phyloP scores from a whole-genome alignment of 768 basidiomycete genomes.

The Aureoboletus auriporus region DNA sequence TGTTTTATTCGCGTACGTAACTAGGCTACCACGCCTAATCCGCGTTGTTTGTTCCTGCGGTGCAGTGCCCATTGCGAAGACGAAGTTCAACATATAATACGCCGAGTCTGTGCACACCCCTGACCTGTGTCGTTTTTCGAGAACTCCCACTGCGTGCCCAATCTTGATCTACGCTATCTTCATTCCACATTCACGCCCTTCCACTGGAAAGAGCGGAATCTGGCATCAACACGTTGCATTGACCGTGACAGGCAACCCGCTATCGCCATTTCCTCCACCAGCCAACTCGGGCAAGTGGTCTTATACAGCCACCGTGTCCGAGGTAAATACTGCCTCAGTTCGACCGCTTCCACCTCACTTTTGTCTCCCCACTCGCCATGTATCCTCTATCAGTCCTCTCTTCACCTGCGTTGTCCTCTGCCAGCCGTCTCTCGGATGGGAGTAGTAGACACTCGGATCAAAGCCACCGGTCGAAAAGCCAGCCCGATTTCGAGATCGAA shows the following conservation, averaged over 20 bases:
- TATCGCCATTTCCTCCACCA: constrained; percentile 24
- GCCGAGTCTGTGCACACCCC: constrained; percentile 5
- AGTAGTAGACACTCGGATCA: constrained; percentile 32
- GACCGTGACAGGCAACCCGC: constrained; percentile 29
- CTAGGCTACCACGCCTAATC: constrained; percentile 21
- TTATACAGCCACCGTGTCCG: constrained; percentile 30
- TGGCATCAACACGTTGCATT: constrained; percentile 32
- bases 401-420: constrained; percentile 28
- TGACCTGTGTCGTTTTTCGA: constrained; percentile 13
- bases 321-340: constrained; percentile 27
- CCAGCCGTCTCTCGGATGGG: constrained; percentile 39
- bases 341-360: constrained; percentile 1
- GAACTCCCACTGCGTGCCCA: constrained; percentile 19
- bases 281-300: constrained; percentile 30
- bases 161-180: constrained; percentile 30
- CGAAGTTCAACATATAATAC: not conserved
- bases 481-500: constrained; percentile 66
- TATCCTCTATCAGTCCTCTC: constrained; percentile 27
- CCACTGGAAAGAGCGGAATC: constrained; percentile 17
- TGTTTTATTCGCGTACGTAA: constrained; percentile 20
- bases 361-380: constrained; percentile 18
- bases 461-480: constrained; percentile 37
- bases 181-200: constrained; percentile 25
- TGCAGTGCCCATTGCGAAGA: too few species aligned
- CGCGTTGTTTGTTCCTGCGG: not conserved